These are phyloP conservation scores for Sedum album DNA, from an alignment of 164 flowering plant genomes.

Conservation along the genomic window DNA sequence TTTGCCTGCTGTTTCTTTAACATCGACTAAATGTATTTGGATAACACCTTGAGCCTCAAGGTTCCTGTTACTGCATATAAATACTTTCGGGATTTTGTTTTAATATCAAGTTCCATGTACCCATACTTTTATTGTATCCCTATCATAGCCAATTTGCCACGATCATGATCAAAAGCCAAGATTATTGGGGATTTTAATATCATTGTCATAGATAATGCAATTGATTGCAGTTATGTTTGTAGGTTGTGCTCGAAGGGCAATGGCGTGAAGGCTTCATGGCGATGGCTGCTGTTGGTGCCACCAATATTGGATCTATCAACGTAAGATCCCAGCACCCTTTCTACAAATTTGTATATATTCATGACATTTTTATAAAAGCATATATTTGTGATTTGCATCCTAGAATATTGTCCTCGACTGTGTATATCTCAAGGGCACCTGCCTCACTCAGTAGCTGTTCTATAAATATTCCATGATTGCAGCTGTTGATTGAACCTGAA, in stretches of 20 bases:
- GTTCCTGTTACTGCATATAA: neutral
- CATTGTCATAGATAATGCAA: neutral
- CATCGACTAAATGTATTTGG: neutral
- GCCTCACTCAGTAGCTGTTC: neutral
- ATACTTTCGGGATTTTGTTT: neutral
- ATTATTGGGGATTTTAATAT: neutral
- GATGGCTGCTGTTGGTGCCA: constrained; percentile 90
- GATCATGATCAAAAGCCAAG: neutral
- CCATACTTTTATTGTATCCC: neutral
- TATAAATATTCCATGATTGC: constrained; percentile 14
- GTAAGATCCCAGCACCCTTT: constrained; percentile 19
- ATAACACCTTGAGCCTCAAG: neutral
- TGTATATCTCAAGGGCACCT: neutral
- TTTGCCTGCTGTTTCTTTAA: neutral
- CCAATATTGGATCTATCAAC: constrained; percentile 92
- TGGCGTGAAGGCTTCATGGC: constrained; percentile 93
- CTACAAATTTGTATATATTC: neutral
- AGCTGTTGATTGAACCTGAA: constrained; percentile 85
- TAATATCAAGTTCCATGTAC: neutral
- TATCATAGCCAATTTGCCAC: neutral
- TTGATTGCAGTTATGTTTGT: constrained; percentile 11
- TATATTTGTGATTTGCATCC: neutral
- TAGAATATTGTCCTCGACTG: neutral
- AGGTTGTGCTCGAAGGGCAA: constrained; percentile 94
- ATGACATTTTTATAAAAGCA: neutral